phyloP scores from a whole-genome alignment of 345 rosid genomes.

The Camelina neglecta region DNA sequence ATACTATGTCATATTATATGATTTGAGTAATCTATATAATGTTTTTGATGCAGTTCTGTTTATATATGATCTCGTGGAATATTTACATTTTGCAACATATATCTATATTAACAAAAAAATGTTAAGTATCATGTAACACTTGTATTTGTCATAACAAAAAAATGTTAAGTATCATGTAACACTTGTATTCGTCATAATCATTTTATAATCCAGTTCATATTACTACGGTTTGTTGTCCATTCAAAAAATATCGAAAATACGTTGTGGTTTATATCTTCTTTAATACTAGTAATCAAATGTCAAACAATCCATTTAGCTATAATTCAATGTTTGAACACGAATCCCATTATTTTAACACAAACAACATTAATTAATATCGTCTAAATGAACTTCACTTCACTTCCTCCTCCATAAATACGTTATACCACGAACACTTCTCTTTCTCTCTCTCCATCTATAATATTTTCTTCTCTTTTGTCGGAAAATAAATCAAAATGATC shows the following conservation, averaged over 20 bases:
- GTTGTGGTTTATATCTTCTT: background rate
- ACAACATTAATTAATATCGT: constrained; percentile 24
- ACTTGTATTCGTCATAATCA: background rate
- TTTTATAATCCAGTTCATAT: background rate
- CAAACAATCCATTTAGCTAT: constrained; percentile 9
- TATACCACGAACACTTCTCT: constrained; percentile 1
- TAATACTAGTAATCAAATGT: constrained; percentile 7
- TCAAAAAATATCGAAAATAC: background rate
- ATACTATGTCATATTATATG: background rate
- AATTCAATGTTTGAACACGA: constrained; percentile 34
- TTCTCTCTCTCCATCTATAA: constrained; percentile 17
- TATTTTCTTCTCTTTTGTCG: constrained; percentile 25
- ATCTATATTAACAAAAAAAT: background rate
- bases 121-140: background rate
- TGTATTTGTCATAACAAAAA: background rate
- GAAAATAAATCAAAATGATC: constrained; percentile 53
- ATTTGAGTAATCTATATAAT: background rate
- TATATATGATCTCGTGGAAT: background rate
- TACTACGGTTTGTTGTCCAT: background rate
- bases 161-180: background rate
- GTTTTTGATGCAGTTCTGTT: background rate
- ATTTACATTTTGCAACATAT: background rate
- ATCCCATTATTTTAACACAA: constrained; percentile 18
- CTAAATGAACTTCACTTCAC: constrained; percentile 30
- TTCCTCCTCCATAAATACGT: constrained; percentile 41